Evolutionary conservation across 305 asterid species (phyloP), one percentile per base, ranked within the genome.

Genomic region (Euphrasia arctica): DNA sequence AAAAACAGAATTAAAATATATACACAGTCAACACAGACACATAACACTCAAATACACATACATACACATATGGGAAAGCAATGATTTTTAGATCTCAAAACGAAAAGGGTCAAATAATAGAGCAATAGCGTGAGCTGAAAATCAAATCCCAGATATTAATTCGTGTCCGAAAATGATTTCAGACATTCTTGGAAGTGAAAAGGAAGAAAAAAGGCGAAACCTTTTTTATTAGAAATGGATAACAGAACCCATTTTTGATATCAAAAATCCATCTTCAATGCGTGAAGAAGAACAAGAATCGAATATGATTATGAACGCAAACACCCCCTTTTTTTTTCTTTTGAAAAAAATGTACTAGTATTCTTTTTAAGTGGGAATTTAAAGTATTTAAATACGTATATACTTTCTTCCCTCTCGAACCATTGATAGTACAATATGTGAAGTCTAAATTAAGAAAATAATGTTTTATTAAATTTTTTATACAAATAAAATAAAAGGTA

Each of bases 281-380:
- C 68, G 49, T 3, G 32, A 66, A 61, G 56, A 51, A 63, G 50
- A 14, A 45, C 61, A 70, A 70, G 74, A 73, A 77, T 71, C 76
- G 82, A 76, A 79, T 79, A 75, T 72, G 80, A 79, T 75, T 75
- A 85, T 69, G 70, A 82, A 77, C 75, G 78, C 82, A 79, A 75
- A 9, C 45, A 8, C 45, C 42, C 81, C 66, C 65, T 74, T 58
- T 77, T 67, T 71, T 64, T 54, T 77, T 72, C 67, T 62, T 54
- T 28, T 4, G 5, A 54, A 54, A 55, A 54, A 79, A 68, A 74
- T 68, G 31, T 54, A 62, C 22, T 18, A 18, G 22, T 18, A 18
- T 70, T 62, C 51, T 68, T 70, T 79, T 42, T 69, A 82, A 79
- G 73, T 70, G 68, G 75, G 75, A 67, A 64, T 52, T 39, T 41